Percentiles rank a stretch among this genome's conserved stretches.
phyloP scores from a whole-genome alignment of 2,329 filamentous ascomycete species.

The Zalaria obscura region DNA sequence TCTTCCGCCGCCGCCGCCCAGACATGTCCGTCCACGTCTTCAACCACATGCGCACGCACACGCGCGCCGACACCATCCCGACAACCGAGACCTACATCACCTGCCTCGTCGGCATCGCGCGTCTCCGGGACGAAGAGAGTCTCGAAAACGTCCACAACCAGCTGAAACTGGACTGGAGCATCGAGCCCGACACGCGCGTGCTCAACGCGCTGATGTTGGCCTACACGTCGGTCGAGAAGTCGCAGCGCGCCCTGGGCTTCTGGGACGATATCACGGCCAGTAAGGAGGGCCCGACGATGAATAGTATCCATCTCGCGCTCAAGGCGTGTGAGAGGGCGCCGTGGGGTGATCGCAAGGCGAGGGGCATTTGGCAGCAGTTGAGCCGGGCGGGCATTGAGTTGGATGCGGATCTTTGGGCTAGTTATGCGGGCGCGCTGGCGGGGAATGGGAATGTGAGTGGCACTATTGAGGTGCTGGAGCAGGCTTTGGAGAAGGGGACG shows the following conservation, averaged over 20 bases:
- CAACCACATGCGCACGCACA: slow-evolving; percentile 80
- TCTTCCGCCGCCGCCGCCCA: slow-evolving; percentile 72
- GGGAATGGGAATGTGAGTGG: slow-evolving; percentile 58
- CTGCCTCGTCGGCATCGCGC: slow-evolving; percentile 58
- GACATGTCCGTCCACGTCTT: slow-evolving; percentile 84
- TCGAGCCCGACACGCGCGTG: slow-evolving; percentile 62
- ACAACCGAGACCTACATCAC: slow-evolving; percentile 60
- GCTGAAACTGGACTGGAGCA: slow-evolving; percentile 77
- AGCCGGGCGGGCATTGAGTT: slow-evolving; percentile 65
- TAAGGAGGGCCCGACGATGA: slow-evolving; percentile 73
- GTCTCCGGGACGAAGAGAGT: slow-evolving; percentile 33
- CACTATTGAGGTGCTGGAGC: slow-evolving; percentile 49
- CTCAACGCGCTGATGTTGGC: slow-evolving; percentile 81
- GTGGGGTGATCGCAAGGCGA: slow-evolving; percentile 30
- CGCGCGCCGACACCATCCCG: slow-evolving; percentile 48
- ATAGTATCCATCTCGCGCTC: slow-evolving; percentile 68
- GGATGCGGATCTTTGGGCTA: slow-evolving; percentile 56
- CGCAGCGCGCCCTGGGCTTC: slow-evolving; percentile 56
- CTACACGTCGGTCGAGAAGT: slow-evolving; percentile 55
- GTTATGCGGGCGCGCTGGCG: slow-evolving; percentile 64
- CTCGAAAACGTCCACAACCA: slow-evolving; percentile 77
- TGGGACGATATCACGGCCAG: slow-evolving; percentile 77
- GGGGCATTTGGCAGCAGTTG: slow-evolving; percentile 56
- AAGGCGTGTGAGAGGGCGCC: slow-evolving; percentile 54
- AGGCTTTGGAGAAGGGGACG: slow-evolving; percentile 51